These are phyloP conservation scores for Dictyostelium capitatum DNA, from an alignment of 78 protist species.

Conservation along the genomic window DNA sequence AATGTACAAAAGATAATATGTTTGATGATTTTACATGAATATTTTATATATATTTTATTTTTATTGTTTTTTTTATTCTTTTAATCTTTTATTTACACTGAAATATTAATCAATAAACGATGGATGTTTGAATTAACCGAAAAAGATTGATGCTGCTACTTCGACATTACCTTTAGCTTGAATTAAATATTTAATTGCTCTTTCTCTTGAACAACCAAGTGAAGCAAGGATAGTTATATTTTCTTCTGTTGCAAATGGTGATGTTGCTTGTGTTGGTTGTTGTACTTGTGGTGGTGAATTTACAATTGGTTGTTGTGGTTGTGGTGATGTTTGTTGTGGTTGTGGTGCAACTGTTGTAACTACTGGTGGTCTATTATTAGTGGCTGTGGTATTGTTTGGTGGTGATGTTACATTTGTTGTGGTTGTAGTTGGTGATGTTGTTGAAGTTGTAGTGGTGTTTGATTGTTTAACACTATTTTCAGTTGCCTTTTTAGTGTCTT, in stretches of 20 bases:
- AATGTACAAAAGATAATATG: no score
- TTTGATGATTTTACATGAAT: no score
- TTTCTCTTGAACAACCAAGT: slow-evolving; percentile 68
- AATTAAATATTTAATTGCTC: slow-evolving; percentile 58
- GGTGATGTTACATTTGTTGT: neutral
- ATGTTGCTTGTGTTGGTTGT: neutral
- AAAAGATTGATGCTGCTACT: slow-evolving; percentile 72
- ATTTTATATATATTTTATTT: no score
- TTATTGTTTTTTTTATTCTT: no score
- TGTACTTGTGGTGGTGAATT: neutral
- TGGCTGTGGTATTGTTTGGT: neutral
- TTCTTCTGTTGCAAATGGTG: slow-evolving; percentile 41
- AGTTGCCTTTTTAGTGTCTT: neutral
- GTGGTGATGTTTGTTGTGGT: neutral
- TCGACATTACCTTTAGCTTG: slow-evolving; percentile 81
- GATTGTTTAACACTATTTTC: neutral
- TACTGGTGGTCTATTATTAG: neutral
- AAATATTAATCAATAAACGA: neutral
- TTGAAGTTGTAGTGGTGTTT: slow-evolving; percentile 5
- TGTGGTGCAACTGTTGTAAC: neutral
- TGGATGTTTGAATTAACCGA: neutral
- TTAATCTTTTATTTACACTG: no score
- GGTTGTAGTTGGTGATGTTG: slow-evolving; percentile 17
- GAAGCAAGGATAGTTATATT: neutral
- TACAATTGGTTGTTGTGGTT: neutral